Evolutionary conservation across 1,284 basidiomycete genomes (phyloP).

Genomic region (Cronartium ribicola): DNA sequence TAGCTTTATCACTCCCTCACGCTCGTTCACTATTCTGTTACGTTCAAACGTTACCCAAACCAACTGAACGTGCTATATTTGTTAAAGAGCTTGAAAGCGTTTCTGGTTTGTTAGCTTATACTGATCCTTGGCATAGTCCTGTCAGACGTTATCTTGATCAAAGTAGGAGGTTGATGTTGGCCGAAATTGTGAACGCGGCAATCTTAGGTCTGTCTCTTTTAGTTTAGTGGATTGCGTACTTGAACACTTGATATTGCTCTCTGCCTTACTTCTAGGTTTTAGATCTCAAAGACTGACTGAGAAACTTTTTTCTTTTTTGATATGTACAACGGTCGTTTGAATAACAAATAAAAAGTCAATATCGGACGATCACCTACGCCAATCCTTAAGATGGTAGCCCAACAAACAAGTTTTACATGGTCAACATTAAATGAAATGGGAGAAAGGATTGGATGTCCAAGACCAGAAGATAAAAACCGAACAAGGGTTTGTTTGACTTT

Average conservation of each 20-base stretch:
- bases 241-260: background rate
- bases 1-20: constrained; percentile 47
- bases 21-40: constrained; percentile 61
- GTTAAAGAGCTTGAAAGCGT: constrained; percentile 67
- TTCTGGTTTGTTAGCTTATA: constrained; percentile 69
- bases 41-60: constrained; percentile 58
- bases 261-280: background rate
- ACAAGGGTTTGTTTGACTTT: constrained; percentile 24
- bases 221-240: background rate
- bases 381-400: constrained; percentile 44
- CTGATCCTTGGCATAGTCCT: constrained; percentile 65
- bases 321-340: no score
- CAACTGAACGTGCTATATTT: constrained; percentile 61
- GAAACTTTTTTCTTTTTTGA: no score
- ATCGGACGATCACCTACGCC: constrained; percentile 44
- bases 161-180: constrained; percentile 68
- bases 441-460: constrained; percentile 44
- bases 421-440: constrained; percentile 45
- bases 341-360: background rate
- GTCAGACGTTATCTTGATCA: constrained; percentile 66
- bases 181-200: constrained; percentile 78
- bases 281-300: no score
- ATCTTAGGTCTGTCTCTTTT: constrained; percentile 64
- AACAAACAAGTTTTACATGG: constrained; percentile 45
- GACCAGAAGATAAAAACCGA: constrained; percentile 28